These are phyloP conservation scores for Penicillium canariense DNA, from an alignment of 495 filamentous ascomycete species.

Conservation along the genomic window DNA sequence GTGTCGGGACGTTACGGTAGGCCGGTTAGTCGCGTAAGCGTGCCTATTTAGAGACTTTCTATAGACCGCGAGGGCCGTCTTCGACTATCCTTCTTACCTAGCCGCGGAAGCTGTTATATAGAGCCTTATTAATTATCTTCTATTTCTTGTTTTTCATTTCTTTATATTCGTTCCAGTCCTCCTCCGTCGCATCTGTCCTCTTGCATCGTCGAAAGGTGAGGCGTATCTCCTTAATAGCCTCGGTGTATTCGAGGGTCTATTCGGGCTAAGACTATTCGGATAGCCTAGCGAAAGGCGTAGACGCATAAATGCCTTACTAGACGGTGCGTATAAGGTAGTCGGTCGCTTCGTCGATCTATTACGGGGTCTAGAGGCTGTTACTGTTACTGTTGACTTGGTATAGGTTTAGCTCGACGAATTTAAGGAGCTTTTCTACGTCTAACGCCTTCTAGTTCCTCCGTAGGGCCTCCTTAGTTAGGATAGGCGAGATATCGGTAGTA, in stretches of 20 bases:
- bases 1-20: conserved; percentile 7
- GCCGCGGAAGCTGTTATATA: background rate
- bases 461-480: too few species aligned
- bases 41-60: conserved; percentile 15
- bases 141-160: background rate
- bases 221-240: conserved; percentile 5
- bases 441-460: background rate
- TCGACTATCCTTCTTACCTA: conserved; percentile 1
- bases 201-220: background rate
- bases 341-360: background rate
- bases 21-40: background rate
- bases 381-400: too few species aligned
- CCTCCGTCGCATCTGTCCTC: background rate
- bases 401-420: too few species aligned
- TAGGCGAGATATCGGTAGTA: background rate
- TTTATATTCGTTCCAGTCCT: background rate
- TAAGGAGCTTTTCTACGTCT: background rate
- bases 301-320: background rate
- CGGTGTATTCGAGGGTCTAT: conserved; percentile 9
- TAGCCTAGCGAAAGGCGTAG: conserved; percentile 8
- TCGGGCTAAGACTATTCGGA: conserved; percentile 7
- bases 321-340: background rate
- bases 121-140: background rate
- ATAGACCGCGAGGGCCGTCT: conserved; percentile 9
- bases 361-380: background rate